A percentile compares a stretch with the other conserved stretches of the same genome.
phyloP scores from a whole-genome alignment of 352 stramenopile species.

The Phytopythium aichiense region DNA sequence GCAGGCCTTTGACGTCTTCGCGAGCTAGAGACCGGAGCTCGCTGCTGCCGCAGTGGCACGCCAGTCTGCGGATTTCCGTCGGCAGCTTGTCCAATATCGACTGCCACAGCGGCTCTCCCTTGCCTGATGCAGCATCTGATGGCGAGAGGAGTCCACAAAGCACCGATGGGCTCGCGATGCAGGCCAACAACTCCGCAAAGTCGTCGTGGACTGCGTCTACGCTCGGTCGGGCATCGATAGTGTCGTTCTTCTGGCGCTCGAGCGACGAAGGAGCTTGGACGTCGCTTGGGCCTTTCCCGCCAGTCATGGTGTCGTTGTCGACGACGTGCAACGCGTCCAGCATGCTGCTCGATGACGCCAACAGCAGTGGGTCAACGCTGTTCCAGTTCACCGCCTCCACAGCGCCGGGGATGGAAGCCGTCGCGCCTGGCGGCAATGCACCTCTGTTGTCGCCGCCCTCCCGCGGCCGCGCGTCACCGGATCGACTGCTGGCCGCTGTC shows the following conservation, averaged over 20 bases:
- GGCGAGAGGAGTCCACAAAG: background rate
- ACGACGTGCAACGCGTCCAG: conserved; percentile 1
- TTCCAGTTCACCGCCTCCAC: conserved; percentile 5
- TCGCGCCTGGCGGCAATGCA: background rate
- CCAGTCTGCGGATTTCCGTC: conserved; percentile 17
- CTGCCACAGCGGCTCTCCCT: background rate
- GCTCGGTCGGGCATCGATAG: background rate
- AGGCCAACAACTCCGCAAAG: background rate
- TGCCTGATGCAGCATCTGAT: background rate
- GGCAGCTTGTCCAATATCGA: conserved; percentile 17
- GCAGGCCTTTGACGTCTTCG: conserved; percentile 27
- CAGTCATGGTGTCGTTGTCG: background rate
- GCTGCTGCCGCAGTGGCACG: conserved; percentile 17
- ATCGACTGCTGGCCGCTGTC: conserved; percentile 7
- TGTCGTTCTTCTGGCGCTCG: conserved; percentile 7
- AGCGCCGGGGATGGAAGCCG: background rate
- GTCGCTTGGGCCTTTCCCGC: too few relatives aligned
- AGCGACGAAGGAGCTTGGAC: conserved; percentile 4
- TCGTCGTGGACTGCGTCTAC: background rate
- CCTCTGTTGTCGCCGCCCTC: conserved; percentile 9
- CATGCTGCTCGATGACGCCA: background rate
- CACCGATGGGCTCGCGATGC: background rate
- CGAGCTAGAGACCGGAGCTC: conserved; percentile 9
- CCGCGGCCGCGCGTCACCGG: conserved; percentile 1
- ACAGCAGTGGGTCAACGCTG: conserved; percentile 4